Conservation (phyloP, 2,329 filamentous ascomycete species). For the Cladosporium sphaerospermum region DNA sequence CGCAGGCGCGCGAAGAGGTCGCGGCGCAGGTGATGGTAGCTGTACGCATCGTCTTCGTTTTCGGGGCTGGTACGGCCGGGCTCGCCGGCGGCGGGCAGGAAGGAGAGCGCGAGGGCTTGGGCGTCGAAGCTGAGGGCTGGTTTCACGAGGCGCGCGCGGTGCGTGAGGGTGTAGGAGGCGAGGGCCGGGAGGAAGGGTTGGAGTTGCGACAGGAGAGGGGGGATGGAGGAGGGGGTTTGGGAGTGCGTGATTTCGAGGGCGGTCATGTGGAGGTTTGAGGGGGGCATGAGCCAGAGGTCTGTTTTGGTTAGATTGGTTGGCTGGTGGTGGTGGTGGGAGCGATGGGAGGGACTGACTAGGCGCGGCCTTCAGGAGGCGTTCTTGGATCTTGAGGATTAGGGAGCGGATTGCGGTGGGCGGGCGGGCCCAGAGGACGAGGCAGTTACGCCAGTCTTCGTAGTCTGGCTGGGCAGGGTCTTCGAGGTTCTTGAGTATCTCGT, state of each 20-base stretch:
- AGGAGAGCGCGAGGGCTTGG: constrained; percentile 78
- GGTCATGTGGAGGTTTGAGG: constrained; percentile 74
- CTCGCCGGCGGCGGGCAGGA: constrained; percentile 67
- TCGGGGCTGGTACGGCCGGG: constrained; percentile 19
- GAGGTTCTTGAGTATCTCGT: constrained; percentile 67
- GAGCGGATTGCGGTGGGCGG: constrained; percentile 66
- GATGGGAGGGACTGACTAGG: constrained; percentile 54
- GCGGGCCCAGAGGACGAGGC: constrained; percentile 81
- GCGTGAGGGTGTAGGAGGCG: constrained; percentile 58
- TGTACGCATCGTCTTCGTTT: constrained; percentile 58
- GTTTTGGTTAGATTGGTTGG: constrained; percentile 28
- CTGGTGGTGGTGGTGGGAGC: background rate
- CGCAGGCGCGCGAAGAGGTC: constrained; percentile 63
- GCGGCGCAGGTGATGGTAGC: constrained; percentile 82
- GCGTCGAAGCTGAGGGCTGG: constrained; percentile 79
- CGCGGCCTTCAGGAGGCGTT: constrained; percentile 54
- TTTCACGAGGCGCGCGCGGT: constrained; percentile 71
- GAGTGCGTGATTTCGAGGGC: constrained; percentile 79
- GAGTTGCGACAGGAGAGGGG: constrained; percentile 22
- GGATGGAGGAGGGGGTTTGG: constrained; percentile 50
- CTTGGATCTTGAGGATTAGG: constrained; percentile 64
- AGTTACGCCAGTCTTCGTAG: constrained; percentile 70
- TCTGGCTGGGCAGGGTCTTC: constrained; percentile 57
- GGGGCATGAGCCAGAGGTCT: constrained; percentile 81
- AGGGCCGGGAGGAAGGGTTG: constrained; percentile 51